Evolutionary conservation across 208 protist species (phyloP), one percentile per base, ranked within the genome.

Genomic region (Acanthamoeba lenticulata): DNA sequence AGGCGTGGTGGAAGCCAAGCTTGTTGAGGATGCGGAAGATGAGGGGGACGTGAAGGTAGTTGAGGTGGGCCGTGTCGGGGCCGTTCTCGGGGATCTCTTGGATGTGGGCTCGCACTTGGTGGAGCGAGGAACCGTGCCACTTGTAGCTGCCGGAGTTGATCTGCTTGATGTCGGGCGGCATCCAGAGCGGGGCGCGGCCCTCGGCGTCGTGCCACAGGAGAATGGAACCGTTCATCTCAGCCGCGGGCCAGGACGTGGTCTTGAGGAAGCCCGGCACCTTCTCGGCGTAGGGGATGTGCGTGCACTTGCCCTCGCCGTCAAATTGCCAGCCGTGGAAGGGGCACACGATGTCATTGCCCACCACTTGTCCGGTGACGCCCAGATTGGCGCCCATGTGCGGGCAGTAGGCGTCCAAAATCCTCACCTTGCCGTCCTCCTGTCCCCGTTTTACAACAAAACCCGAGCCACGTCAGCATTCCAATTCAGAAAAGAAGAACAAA

Each of bases 371-470:
- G 27, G 32, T 65, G 3, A 95, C 67, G 27, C 55, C 94, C 44
- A 95, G 55, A 52, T 95, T 95, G n/a, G 91, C 91, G 55, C 94
- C 94, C n/a, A 95, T 45, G 79, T 95, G 94, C 55, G 94, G 90
- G 42, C 94, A 95, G 44, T 94, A 95, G 32, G 91, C 91, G 74
- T 95, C 94, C 15, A 95, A 29, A 27, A 77, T 69, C 34, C 34
- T 13, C 15, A 92, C 91, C 69, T 47, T 52, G 13, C 79, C 45
- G 65, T 94, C 90, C 52, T 91, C 55, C 77, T 88, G 40, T 32
- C 9, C 21, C 52, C 11, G 52, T 27, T 60, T 21, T 60, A 21
- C 11, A 27, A 11, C 5, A 34, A 27, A 27, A 69, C 13, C 13
- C 74, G 40, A 36, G 13, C 6, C 7, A 19, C 27, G 40, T 55